Evolutionary conservation across 2,329 filamentous ascomycete genomes (phyloP).

Genomic region (Botryosphaeria dothidea): DNA sequence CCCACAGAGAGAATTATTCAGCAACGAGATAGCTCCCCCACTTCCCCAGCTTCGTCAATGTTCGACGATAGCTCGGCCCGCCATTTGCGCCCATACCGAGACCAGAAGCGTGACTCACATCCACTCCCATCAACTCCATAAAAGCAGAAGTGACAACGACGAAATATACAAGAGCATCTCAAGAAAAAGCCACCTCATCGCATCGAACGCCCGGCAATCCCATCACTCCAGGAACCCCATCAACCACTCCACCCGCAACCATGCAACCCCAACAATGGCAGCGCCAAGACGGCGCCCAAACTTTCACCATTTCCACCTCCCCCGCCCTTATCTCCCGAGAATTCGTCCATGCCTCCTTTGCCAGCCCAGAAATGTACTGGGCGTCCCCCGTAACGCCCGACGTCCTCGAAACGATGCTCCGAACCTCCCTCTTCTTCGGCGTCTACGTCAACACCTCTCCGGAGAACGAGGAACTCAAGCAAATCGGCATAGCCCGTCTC

Average conservation of each 20-base stretch:
- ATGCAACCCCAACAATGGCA: background rate
- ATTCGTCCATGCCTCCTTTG: slow-evolving; percentile 34
- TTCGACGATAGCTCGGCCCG: background rate
- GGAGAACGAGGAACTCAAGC: slow-evolving; percentile 24
- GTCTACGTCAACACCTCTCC: slow-evolving; percentile 22
- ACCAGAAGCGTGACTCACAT: background rate
- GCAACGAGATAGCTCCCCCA: too few relatives aligned
- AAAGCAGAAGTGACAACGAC: too few relatives aligned
- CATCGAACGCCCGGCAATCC: too few relatives aligned
- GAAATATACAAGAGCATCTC: too few relatives aligned
- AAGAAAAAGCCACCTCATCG: too few relatives aligned
- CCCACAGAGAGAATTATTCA: too few relatives aligned
- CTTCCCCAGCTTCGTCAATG: too few relatives aligned
- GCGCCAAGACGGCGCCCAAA: slow-evolving; percentile 19
- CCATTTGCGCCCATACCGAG: background rate
- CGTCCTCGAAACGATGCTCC: slow-evolving; percentile 29
- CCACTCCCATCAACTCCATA: background rate
- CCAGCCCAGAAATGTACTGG: slow-evolving; percentile 33
- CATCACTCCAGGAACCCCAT: too few relatives aligned
- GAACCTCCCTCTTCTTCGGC: slow-evolving; percentile 35
- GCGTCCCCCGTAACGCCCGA: slow-evolving; percentile 28
- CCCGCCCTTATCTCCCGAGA: slow-evolving; percentile 26
- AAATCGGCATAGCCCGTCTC: slow-evolving; percentile 62
- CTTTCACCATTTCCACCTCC: slow-evolving; percentile 32
- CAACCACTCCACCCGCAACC: too few relatives aligned